Conservation (phyloP, 1,139 yeast species). For the Suhomyces choctaworum region DNA sequence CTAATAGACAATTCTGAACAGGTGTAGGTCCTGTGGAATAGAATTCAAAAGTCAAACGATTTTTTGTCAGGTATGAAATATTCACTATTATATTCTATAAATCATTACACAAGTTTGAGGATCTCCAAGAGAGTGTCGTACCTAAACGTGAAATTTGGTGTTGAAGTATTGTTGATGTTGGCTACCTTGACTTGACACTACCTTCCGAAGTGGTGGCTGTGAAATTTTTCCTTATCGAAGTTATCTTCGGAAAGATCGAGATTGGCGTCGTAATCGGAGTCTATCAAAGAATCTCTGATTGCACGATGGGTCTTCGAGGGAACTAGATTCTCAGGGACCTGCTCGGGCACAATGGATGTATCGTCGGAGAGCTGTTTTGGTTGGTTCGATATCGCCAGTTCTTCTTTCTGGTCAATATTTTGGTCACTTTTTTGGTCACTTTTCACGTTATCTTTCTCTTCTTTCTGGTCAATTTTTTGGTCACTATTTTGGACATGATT, state of each 20-base stretch:
- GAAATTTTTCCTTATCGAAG: slow-evolving; percentile 9
- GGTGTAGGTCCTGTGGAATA: no score
- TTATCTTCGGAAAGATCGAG: slow-evolving; percentile 25
- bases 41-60: no score
- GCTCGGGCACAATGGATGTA: not conserved
- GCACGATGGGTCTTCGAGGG: slow-evolving; percentile 6
- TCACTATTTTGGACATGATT: not conserved
- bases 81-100: no score
- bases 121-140: no score
- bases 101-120: no score
- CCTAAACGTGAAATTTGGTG: no score
- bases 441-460: slow-evolving; percentile 5
- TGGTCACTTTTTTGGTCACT: slow-evolving; percentile 1
- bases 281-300: slow-evolving; percentile 25
- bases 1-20: no score
- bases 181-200: no score
- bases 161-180: no score
- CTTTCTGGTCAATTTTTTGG: slow-evolving; percentile 4
- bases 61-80: no score
- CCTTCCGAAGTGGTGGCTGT: slow-evolving; percentile 6
- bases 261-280: slow-evolving; percentile 30
- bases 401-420: slow-evolving; percentile 3
- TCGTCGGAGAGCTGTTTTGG: no score
- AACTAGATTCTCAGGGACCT: not conserved
- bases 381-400: not conserved